These are phyloP conservation scores for Isabelozyma rhagii DNA, from an alignment of 805 yeast species.

Conservation along the genomic window DNA sequence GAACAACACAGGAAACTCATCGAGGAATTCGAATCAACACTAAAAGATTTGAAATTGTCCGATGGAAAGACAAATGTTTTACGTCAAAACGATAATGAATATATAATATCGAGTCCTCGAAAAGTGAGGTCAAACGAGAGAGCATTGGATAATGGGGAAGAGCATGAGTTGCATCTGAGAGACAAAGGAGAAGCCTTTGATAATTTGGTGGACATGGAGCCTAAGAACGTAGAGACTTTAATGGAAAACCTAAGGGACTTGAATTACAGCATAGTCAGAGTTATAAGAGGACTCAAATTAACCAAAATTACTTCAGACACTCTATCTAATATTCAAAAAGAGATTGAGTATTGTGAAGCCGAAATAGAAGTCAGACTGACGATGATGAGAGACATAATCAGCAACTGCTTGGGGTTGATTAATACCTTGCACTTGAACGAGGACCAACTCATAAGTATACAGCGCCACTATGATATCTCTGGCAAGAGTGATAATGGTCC, in stretches of 20 bases:
- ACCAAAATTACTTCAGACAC: conserved; percentile 35
- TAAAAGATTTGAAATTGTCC: conserved; percentile 17
- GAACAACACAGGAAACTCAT: conserved; percentile 26
- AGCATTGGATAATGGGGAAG: not conserved
- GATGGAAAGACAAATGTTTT: conserved; percentile 3
- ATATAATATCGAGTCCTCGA: conserved; percentile 30
- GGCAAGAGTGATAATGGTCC: conserved; percentile 8
- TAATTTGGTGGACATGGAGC: conserved; percentile 6
- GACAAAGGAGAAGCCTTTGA: conserved; percentile 2
- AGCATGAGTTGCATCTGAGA: not conserved
- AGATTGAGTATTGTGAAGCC: conserved; percentile 21
- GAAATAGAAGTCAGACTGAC: conserved; percentile 21
- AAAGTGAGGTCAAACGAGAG: conserved; percentile 4
- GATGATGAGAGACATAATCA: conserved; percentile 20
- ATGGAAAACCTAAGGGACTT: conserved; percentile 30
- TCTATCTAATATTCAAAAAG: conserved; percentile 16
- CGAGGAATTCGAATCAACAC: conserved; percentile 26
- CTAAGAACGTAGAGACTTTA: conserved; percentile 8
- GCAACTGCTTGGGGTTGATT: conserved; percentile 23
- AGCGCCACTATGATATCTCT: conserved; percentile 19
- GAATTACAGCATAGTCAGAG: conserved; percentile 34
- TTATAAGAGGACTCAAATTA: conserved; percentile 31
- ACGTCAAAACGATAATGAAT: conserved; percentile 9
- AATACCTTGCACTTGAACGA: conserved; percentile 26
- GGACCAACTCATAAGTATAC: conserved; percentile 30